These are phyloP conservation scores for Phytophthora pseudosyringae DNA, from an alignment of 352 stramenopile species.

Conservation along the genomic window DNA sequence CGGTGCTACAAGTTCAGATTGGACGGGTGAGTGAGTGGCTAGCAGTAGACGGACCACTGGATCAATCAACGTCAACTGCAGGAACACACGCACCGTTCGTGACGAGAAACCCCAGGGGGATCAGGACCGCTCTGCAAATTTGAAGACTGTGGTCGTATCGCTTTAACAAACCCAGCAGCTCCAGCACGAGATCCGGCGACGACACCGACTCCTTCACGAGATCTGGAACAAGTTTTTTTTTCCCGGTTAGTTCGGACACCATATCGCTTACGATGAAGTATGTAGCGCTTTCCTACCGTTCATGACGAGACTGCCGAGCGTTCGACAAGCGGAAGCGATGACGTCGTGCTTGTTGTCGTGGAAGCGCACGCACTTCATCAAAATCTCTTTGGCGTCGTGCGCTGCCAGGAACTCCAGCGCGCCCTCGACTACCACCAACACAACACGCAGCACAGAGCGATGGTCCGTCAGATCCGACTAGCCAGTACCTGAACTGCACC, in stretches of 20 bases:
- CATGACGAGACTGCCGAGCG: conserved; percentile 73
- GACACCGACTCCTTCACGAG: conserved; percentile 74
- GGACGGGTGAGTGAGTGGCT: not conserved
- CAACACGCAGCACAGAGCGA: not conserved
- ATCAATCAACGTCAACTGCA: not conserved
- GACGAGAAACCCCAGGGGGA: conserved; percentile 71
- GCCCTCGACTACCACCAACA: conserved; percentile 49
- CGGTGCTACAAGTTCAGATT: conserved; percentile 31
- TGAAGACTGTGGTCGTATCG: conserved; percentile 56
- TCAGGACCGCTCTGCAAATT: conserved; percentile 59
- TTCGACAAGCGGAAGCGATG: conserved; percentile 64
- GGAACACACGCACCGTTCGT: conserved; percentile 50
- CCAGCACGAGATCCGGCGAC: conserved; percentile 49
- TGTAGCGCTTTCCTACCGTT: conserved; percentile 48
- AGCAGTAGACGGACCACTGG: not conserved
- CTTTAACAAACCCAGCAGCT: conserved; percentile 64
- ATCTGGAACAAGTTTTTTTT: conserved; percentile 36
- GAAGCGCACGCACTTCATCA: conserved; percentile 78
- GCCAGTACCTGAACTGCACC: not conserved
- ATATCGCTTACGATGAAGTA: too few species aligned
- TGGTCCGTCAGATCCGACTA: conserved; percentile 1
- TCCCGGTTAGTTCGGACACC: not conserved
- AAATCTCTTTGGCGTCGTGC: conserved; percentile 56
- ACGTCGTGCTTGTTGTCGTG: conserved; percentile 82
- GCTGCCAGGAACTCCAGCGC: conserved; percentile 73